A percentile compares a stretch with the other conserved stretches of the same genome.
Evolutionary conservation across 2,329 filamentous ascomycete genomes (phyloP).

Genomic region (Neofusicoccum ribis): DNA sequence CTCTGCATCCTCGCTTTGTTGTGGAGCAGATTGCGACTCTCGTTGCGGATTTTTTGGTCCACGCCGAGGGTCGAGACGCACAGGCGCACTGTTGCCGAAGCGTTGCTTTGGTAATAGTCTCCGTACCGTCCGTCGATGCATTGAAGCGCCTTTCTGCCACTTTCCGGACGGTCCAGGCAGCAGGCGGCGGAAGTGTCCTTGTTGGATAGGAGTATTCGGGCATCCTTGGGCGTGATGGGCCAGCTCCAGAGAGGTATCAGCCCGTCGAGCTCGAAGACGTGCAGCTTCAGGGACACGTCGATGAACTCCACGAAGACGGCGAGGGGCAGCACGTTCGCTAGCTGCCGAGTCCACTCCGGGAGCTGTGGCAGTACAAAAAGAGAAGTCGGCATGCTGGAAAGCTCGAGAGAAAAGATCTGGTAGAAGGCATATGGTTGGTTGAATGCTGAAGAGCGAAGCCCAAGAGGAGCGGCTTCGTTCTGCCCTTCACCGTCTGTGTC

Average conservation of each 20-base stretch:
- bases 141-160: background rate
- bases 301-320: conserved; percentile 3
- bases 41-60: background rate
- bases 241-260: conserved; percentile 8
- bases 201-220: background rate
- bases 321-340: conserved; percentile 9
- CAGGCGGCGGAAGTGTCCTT: background rate
- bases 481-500: conserved; percentile 2
- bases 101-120: background rate
- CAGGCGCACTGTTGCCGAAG: background rate
- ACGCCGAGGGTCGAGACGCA: background rate
- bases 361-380: background rate
- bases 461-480: background rate
- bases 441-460: background rate
- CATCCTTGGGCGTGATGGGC: conserved; percentile 10
- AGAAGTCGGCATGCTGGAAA: background rate
- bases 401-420: background rate
- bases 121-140: conserved; percentile 9
- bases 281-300: background rate
- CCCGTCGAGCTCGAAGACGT: conserved; percentile 10
- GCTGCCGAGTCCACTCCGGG: conserved; percentile 10
- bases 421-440: no score
- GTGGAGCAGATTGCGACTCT: background rate
- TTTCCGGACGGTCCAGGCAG: background rate
- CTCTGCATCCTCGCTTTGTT: background rate